phyloP scores from a whole-genome alignment of 1,139 yeast genomes.

The Lodderomyces margitis region DNA sequence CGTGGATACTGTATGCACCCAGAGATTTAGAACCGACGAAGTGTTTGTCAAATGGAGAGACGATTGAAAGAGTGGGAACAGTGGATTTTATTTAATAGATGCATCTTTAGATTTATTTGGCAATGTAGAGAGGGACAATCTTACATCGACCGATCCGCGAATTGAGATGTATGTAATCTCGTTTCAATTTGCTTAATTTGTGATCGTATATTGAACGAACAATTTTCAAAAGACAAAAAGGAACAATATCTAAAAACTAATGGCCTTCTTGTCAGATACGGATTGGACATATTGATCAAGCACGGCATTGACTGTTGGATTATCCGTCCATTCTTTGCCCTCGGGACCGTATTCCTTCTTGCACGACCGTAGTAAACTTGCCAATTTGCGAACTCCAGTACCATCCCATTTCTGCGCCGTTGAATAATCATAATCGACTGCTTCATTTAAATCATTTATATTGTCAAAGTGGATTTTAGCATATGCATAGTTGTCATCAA shows the following conservation, averaged over 20 bases:
- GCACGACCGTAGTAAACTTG: conserved; percentile 46
- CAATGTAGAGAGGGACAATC: not conserved
- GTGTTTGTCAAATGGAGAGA: conserved; percentile 89
- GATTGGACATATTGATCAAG: conserved; percentile 21
- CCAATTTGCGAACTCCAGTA: conserved; percentile 42
- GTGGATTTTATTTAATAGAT: not conserved
- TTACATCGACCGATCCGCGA: conserved; percentile 14
- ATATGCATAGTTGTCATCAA: conserved; percentile 32
- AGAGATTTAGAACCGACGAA: conserved; percentile 90
- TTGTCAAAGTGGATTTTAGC: conserved; percentile 35
- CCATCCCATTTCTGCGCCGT: conserved; percentile 50
- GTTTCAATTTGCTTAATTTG: conserved; percentile 10
- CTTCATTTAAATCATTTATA: conserved; percentile 29
- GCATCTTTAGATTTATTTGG: no score
- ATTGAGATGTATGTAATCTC: conserved; percentile 5
- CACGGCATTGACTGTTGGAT: conserved; percentile 9
- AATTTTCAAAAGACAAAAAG: conserved; percentile 19
- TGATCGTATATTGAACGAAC: conserved; percentile 24
- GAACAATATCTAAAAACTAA: not conserved
- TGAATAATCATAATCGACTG: conserved; percentile 40
- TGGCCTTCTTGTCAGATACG: conserved; percentile 35
- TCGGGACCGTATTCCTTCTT: conserved; percentile 6
- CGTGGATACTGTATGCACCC: conserved; percentile 82
- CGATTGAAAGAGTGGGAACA: conserved; percentile 35
- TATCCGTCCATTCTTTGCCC: conserved; percentile 6